Conservation (phyloP, 768 basidiomycete species). For the Lactifluus subvellereus region DNA sequence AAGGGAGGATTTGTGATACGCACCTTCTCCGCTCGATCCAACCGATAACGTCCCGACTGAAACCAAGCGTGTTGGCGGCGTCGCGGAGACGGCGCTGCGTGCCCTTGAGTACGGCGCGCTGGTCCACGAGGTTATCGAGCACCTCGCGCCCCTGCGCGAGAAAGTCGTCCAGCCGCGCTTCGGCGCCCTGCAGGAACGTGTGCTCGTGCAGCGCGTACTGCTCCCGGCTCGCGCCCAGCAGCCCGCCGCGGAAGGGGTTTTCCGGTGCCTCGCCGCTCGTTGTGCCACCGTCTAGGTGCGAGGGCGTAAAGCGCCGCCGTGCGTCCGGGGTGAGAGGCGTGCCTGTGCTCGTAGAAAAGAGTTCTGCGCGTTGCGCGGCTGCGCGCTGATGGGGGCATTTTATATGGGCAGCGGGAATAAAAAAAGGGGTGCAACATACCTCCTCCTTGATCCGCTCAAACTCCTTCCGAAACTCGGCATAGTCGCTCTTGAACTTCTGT, state of each 20-base stretch:
- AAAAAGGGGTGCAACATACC: conserved; percentile 28
- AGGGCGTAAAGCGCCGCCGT: conserved; percentile 56
- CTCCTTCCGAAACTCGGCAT: conserved; percentile 71
- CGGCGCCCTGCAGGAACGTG: conserved; percentile 79
- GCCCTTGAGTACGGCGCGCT: conserved; percentile 91
- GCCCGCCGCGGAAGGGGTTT: conserved; percentile 73
- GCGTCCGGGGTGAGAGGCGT: conserved; percentile 33
- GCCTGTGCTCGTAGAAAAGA: conserved; percentile 42
- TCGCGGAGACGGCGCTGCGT: conserved; percentile 81
- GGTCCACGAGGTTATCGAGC: conserved; percentile 86
- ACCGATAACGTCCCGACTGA: conserved; percentile 90
- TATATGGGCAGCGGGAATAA: background rate
- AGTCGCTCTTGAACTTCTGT: conserved; percentile 86
- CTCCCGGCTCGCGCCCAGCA: conserved; percentile 55
- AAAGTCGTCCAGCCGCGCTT: conserved; percentile 81
- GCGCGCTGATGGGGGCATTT: conserved; percentile 42
- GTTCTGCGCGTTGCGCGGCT: conserved; percentile 54
- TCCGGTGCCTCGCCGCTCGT: conserved; percentile 46
- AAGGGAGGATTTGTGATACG: conserved; percentile 27
- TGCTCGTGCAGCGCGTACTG: conserved; percentile 83
- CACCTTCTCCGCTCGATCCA: conserved; percentile 97
- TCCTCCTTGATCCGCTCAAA: conserved; percentile 75
- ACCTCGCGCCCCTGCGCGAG: conserved; percentile 89
- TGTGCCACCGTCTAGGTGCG: conserved; percentile 23
- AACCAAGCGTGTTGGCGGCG: conserved; percentile 89